Percentiles rank a stretch among this genome's conserved stretches.
These are phyloP conservation scores for Fraxinus excelsior DNA, from an alignment of 257 asterid species.

Conservation along the genomic window DNA sequence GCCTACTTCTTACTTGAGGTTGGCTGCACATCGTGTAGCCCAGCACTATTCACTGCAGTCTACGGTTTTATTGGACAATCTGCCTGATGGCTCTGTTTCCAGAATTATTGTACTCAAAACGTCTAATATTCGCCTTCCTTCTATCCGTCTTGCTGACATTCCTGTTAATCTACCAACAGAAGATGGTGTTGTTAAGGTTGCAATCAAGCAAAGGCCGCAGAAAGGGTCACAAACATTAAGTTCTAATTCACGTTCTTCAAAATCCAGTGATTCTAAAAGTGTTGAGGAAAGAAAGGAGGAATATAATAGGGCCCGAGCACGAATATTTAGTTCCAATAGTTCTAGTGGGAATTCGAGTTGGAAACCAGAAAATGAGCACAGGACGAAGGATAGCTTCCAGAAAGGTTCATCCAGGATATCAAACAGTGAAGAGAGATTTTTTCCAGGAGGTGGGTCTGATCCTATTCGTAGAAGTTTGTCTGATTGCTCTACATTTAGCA, in stretches of 20 bases:
- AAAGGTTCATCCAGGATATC: conserved; percentile 49
- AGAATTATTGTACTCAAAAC: conserved; percentile 82
- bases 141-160: conserved; percentile 72
- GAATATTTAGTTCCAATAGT: conserved; percentile 82
- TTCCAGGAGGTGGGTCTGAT: conserved; percentile 49
- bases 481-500: conserved; percentile 70
- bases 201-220: conserved; percentile 96
- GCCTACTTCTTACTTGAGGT: conserved; percentile 93
- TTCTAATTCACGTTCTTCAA: conserved; percentile 49
- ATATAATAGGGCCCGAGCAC: conserved; percentile 94
- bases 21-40: conserved; percentile 99
- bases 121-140: conserved; percentile 64
- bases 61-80: conserved; percentile 87
- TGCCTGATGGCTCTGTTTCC: conserved; percentile 92
- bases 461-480: conserved; percentile 55
- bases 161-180: conserved; percentile 64
- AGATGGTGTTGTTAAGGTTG: conserved; percentile 57
- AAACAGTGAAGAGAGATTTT: conserved; percentile 56
- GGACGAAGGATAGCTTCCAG: conserved; percentile 61
- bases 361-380: conserved; percentile 62
- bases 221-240: conserved; percentile 54
- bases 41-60: conserved; percentile 97
- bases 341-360: conserved; percentile 53
- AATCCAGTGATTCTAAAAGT: conserved; percentile 74
- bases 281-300: conserved; percentile 99